Evolutionary conservation across 2,329 filamentous ascomycete genomes (phyloP).

Genomic region (Dactylonectria estremocensis): DNA sequence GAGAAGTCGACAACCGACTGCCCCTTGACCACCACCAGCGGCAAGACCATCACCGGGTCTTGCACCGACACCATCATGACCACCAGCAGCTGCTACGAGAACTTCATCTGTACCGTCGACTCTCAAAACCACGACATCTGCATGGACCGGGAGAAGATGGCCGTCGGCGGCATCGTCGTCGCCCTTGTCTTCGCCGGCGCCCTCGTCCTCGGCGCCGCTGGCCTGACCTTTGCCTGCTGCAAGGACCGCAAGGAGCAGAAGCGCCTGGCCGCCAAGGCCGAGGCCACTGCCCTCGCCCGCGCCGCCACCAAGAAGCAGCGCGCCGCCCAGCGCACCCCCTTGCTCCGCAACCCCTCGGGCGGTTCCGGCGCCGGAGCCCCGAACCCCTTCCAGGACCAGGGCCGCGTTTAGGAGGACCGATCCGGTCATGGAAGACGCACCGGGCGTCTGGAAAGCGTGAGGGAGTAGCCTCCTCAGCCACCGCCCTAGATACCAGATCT

Average conservation of each 20-base stretch:
- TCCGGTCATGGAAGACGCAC: slow-evolving; percentile 37
- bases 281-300: slow-evolving; percentile 66
- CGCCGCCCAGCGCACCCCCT: slow-evolving; percentile 53
- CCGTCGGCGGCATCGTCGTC: slow-evolving; percentile 63
- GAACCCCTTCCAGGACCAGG: slow-evolving; percentile 58
- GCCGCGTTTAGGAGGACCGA: slow-evolving; percentile 49
- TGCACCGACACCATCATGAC: slow-evolving; percentile 58
- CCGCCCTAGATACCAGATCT: neutral
- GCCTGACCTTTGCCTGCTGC: slow-evolving; percentile 67
- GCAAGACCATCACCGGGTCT: slow-evolving; percentile 52
- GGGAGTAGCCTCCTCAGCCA: slow-evolving; percentile 34
- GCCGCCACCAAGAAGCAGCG: slow-evolving; percentile 63
- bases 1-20: slow-evolving; percentile 57
- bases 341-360: slow-evolving; percentile 54
- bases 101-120: slow-evolving; percentile 62
- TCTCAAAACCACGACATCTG: slow-evolving; percentile 58
- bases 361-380: slow-evolving; percentile 30
- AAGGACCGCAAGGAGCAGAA: slow-evolving; percentile 63
- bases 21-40: slow-evolving; percentile 56
- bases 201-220: slow-evolving; percentile 53
- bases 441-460: slow-evolving; percentile 38
- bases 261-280: slow-evolving; percentile 60
- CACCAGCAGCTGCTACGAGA: slow-evolving; percentile 58
- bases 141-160: slow-evolving; percentile 58
- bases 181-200: slow-evolving; percentile 62